A percentile compares a stretch with the other conserved stretches of the same genome.
These are phyloP conservation scores for Xylaria hypoxylon DNA, from an alignment of 2,329 filamentous ascomycete genomes.

Conservation along the genomic window DNA sequence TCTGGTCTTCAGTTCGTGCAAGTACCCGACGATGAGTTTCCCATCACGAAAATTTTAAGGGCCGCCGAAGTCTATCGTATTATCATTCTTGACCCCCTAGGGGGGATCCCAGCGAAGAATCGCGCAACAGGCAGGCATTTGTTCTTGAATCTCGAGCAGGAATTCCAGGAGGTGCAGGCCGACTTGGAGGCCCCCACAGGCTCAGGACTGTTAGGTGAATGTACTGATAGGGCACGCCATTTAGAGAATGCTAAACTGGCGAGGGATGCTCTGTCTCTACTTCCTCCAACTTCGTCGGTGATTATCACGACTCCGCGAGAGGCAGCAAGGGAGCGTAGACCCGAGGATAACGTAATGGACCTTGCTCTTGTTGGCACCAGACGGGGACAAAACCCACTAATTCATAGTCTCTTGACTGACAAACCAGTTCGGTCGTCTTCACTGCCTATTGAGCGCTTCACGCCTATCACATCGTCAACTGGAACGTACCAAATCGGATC, in stretches of 20 bases:
- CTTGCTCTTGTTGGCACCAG: constrained; percentile 62
- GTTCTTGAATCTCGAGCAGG: constrained; percentile 94
- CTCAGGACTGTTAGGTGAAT: constrained; percentile 48
- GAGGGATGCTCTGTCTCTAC: constrained; percentile 75
- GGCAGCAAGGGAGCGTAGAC: constrained; percentile 68
- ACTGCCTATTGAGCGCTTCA: constrained; percentile 77
- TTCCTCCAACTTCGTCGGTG: constrained; percentile 87
- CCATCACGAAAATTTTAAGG: constrained; percentile 52
- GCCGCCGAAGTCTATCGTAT: constrained; percentile 75
- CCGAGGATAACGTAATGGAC: constrained; percentile 67
- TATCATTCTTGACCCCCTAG: constrained; percentile 87
- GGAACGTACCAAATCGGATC: constrained; percentile 52
- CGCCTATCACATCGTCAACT: constrained; percentile 53
- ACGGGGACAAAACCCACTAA: constrained; percentile 79
- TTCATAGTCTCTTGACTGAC: constrained; percentile 96
- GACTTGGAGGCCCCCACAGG: constrained; percentile 61
- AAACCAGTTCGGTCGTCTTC: constrained; percentile 94
- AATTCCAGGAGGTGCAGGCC: constrained; percentile 76
- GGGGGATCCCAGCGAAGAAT: constrained; percentile 80
- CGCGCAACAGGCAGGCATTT: constrained; percentile 75
- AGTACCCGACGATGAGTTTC: constrained; percentile 56
- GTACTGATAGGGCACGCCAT: constrained; percentile 48
- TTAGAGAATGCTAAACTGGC: constrained; percentile 81
- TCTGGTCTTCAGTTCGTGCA: constrained; percentile 69
- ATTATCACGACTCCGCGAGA: constrained; percentile 89